Evolutionary conservation across 441 rosid genomes (phyloP), one percentile per base, ranked within the genome.

Genomic region (Erodium moschatum): DNA sequence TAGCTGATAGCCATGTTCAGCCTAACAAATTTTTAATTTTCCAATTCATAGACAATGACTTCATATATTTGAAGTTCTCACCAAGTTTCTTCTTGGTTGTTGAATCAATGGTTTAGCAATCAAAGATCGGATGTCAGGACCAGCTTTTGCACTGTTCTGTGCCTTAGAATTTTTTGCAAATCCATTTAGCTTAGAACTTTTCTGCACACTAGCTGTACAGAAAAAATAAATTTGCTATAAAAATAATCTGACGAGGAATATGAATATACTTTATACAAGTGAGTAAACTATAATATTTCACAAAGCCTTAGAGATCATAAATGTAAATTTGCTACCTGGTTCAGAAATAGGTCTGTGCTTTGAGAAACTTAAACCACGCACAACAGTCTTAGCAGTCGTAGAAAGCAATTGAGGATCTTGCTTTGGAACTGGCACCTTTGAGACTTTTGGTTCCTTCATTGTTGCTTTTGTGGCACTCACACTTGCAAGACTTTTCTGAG

Each of bases 401-500:
- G 84, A 54, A 74, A 52, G 72, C 63, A 71, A 70, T 35, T 44
- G 46, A 63, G 83, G 74, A 74, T 75, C 81, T 18, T 70, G 58
- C 83, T 82, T 88, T 42, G 81, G 67, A 72, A 70, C 80, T 62
- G 78, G 77, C 71, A 54, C 64, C 74, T 82, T 86, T 52, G 86
- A 76, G 71, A 79, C 67, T 76, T 77, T 84, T 60, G 75, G 52
- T 75, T 81, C 92, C 78, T 82, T 85, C 67, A 64, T 63, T 67
- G 76, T 77, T 70, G 70, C 76, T 66, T 76, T 84, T 52, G 80
- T 73, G 3, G 78, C 71, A 67, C 75, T 84, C 54, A 68, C 52
- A 72, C 73, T 82, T 69, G 84, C 82, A 70, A 87, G 86, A 75
- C 84, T 82, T 85, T 82, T 88, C 67, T 80, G 75, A 78, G 96